Evolutionary conservation across 306 rosid species (phyloP).

Genomic region (Sechiopsis laciniata): DNA sequence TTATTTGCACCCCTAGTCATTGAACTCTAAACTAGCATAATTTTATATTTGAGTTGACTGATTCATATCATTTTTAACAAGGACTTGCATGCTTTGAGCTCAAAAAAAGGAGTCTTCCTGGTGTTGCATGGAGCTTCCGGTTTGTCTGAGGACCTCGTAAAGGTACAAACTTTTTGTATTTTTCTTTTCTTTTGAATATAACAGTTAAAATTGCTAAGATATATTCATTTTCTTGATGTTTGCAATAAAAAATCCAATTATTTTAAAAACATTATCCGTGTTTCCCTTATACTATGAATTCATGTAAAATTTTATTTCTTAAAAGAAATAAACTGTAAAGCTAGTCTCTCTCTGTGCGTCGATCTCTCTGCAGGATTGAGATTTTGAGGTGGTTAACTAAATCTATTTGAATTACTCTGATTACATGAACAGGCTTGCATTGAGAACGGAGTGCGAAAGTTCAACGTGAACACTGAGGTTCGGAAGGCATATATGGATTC

Average conservation of each 20-base stretch:
- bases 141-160: conserved; percentile 56
- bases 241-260: neutral
- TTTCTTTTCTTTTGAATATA: neutral
- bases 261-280: neutral
- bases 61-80: conserved; percentile 30
- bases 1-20: neutral
- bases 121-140: conserved; percentile 99
- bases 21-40: neutral
- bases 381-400: neutral
- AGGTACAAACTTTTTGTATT: conserved; percentile 34
- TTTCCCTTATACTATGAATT: neutral
- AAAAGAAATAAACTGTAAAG: conserved; percentile 1
- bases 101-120: conserved; percentile 57
- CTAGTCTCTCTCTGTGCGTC: conserved; percentile 4
- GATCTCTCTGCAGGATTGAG: neutral
- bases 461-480: conserved; percentile 93
- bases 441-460: conserved; percentile 72
- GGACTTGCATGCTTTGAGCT: conserved; percentile 63
- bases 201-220: neutral
- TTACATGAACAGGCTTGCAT: conserved; percentile 56
- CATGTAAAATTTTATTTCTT: neutral
- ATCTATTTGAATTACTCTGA: conserved; percentile 14
- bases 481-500: conserved; percentile 94
- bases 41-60: conserved; percentile 16
- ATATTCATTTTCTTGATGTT: neutral